A percentile compares a stretch with the other conserved stretches of the same genome.
These are phyloP conservation scores for Hemileccinum impolitum DNA, from an alignment of 768 basidiomycete species.

Conservation along the genomic window DNA sequence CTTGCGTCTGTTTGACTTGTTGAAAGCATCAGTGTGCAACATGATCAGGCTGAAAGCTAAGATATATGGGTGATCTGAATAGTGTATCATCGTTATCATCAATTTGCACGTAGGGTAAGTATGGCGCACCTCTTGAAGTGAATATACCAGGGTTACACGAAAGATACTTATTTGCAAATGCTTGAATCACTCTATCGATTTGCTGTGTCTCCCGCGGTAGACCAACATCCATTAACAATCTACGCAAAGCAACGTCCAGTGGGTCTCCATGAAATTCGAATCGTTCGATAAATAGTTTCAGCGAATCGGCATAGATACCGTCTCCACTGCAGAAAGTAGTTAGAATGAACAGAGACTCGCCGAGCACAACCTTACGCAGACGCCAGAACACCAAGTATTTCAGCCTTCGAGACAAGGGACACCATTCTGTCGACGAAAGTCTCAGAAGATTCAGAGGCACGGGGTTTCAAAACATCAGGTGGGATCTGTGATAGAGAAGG, in stretches of 20 bases:
- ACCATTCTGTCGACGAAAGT: constrained; percentile 65
- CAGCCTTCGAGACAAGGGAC: constrained; percentile 65
- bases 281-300: constrained; percentile 65
- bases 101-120: background rate
- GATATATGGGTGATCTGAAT: constrained; percentile 87
- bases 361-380: constrained; percentile 54
- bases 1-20: constrained; percentile 95
- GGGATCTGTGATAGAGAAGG: constrained; percentile 43
- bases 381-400: constrained; percentile 78
- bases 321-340: constrained; percentile 52
- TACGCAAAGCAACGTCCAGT: constrained; percentile 87
- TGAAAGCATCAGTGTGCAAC: constrained; percentile 98
- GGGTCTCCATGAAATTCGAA: constrained; percentile 82
- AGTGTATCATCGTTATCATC: background rate
- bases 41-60: constrained; percentile 97
- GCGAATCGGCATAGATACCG: constrained; percentile 61
- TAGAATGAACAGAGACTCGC: constrained; percentile 4
- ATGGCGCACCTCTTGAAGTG: constrained; percentile 59
- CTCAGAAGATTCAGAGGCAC: constrained; percentile 64
- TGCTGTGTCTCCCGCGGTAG: constrained; percentile 97
- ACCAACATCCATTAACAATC: constrained; percentile 85
- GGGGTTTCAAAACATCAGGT: constrained; percentile 49
- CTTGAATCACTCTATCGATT: constrained; percentile 96
- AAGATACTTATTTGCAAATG: constrained; percentile 83
- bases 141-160: constrained; percentile 83